Percentiles rank a stretch among this genome's conserved stretches.
These are phyloP conservation scores for Nothophytophthora sp. DNA, from an alignment of 352 stramenopile genomes.

Conservation along the genomic window DNA sequence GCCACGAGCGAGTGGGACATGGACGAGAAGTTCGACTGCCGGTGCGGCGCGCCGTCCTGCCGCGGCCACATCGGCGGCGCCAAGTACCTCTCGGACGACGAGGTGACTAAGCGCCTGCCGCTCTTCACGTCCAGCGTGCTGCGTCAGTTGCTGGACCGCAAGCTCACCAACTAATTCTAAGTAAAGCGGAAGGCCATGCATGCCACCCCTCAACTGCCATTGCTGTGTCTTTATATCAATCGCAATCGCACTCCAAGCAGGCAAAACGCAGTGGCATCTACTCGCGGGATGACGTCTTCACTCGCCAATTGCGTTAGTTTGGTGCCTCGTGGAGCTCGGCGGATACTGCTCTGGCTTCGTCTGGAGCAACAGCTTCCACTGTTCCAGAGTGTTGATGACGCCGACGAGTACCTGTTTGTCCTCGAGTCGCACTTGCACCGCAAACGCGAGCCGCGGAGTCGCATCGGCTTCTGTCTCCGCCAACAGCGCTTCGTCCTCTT, in stretches of 20 bases:
- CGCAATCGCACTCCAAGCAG: too few species aligned
- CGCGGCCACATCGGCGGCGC: constrained; percentile 74
- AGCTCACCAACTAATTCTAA: constrained; percentile 43
- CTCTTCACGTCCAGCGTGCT: constrained; percentile 79
- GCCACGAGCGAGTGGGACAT: constrained; percentile 92
- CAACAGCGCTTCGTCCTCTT: constrained; percentile 43
- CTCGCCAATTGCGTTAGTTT: constrained; percentile 5
- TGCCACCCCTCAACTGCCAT: too few species aligned
- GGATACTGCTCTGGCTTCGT: constrained; percentile 33
- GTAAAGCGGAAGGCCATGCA: too few species aligned
- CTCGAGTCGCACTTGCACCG: constrained; percentile 46
- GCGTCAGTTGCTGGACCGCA: constrained; percentile 60
- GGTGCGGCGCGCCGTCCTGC: constrained; percentile 65
- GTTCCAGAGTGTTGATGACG: constrained; percentile 34
- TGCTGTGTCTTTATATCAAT: too few species aligned
- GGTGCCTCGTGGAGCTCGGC: constrained; percentile 22
- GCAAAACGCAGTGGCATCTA: too few species aligned
- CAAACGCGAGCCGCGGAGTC: constrained; percentile 27
- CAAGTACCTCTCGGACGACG: constrained; percentile 71
- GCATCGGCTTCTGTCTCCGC: constrained; percentile 16
- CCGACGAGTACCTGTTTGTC: constrained; percentile 49
- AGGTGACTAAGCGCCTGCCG: constrained; percentile 51
- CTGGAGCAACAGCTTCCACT: constrained; percentile 39
- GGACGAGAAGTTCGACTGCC: constrained; percentile 90
- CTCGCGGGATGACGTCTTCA: not conserved